Base-by-base conservation (phyloP, 768 basidiomycete species). In the Podaxis sp. region DNA sequence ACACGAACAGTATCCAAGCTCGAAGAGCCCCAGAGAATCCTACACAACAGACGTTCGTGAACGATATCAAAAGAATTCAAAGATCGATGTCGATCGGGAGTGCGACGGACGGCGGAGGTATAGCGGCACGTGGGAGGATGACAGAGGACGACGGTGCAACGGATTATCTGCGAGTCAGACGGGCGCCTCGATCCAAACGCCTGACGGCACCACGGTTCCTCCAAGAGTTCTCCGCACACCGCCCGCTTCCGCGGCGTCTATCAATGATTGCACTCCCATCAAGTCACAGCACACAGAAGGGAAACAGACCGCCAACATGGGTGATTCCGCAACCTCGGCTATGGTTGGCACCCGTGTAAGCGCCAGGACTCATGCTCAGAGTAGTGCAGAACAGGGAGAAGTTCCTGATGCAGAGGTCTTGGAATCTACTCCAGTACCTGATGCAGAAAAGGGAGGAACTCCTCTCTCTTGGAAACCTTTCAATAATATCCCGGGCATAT, bases 401-500 rank as follows among this genome's bases (percentile, higher is more conserved):
- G 25, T 32, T 47, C 28, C 44, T n/a, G 32, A 21, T 48, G 44
- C 11, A 23, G 36, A 7, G n/a, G 14, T 16, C 5, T 14, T 35
- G 57, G 21, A 36, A 18, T 14, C 28, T 35, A 23, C 18, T 13
- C 10, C n/a, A 7, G 10, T 25, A 6, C 1, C 18, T 14, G 27
- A 23, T 40, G 23, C 47, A 23, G 18, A 48, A 23, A 48, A 48
- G 23, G 47, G 4, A 32, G 42, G 50, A 21, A 18, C n/a, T 5
- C 21, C 13, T 23, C 46, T 16, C 16, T 7, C 42, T 5, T 55
- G 51, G 52, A 36, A 48, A 40, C 70, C 74, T 7, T 75, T 71
- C 59, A 68, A 74, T 56, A 66, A 70, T 61, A 69, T 79, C 28
- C 79, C 79, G 52, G 78, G 78, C 5, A 56, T 80, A 5, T 81